A percentile compares a stretch with the other conserved stretches of the same genome.
Conservation (phyloP, 345 rosid species). For the Pugionium cornutum region DNA sequence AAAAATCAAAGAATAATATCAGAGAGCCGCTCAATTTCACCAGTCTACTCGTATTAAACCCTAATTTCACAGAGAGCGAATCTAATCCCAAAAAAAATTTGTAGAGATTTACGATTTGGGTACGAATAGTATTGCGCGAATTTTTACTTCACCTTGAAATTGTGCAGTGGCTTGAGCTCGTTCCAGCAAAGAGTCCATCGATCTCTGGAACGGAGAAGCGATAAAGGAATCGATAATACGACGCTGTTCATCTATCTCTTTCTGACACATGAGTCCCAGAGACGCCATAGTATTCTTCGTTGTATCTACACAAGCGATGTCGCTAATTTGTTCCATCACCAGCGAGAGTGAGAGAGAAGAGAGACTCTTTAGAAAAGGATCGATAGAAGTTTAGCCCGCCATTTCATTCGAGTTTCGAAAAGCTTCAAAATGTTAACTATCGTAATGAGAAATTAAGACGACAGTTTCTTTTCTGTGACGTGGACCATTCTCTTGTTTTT, state of each 20-base stretch:
- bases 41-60: constrained; percentile 21
- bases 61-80: constrained; percentile 25
- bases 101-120: constrained; percentile 7
- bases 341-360: neutral
- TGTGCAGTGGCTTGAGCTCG: constrained; percentile 52
- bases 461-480: no score
- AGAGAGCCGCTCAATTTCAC: constrained; percentile 29
- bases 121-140: neutral
- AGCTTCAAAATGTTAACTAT: neutral
- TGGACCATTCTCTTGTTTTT: no score
- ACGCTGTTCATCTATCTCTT: constrained; percentile 45
- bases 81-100: neutral
- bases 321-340: constrained; percentile 34
- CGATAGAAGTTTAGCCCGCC: constrained; percentile 32
- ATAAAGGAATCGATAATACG: constrained; percentile 53
- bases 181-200: constrained; percentile 51
- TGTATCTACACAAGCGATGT: constrained; percentile 32
- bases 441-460: neutral
- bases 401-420: constrained; percentile 34
- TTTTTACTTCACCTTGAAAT: constrained; percentile 52
- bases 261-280: constrained; percentile 48
- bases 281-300: constrained; percentile 58
- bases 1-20: neutral
- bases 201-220: constrained; percentile 47
- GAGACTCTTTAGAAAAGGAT: constrained; percentile 1